A percentile compares a stretch with the other conserved stretches of the same genome.
Conservation (phyloP, 345 rosid species). For the Brassica rapa region DNA sequence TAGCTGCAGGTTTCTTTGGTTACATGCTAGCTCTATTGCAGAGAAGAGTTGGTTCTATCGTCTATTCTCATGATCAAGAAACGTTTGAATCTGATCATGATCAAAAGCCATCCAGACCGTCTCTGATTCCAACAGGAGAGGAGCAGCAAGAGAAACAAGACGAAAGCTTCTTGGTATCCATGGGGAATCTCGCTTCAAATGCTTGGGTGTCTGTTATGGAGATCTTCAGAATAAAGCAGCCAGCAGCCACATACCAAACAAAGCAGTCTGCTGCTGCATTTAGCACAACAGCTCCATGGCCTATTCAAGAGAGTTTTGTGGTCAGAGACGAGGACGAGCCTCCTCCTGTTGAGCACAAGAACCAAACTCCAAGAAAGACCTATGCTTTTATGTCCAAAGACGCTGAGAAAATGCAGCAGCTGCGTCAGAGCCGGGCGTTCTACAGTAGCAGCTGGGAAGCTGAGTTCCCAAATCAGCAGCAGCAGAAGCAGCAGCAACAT, state of each 20-base stretch:
- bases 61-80: constrained; percentile 68
- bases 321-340: constrained; percentile 77
- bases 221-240: constrained; percentile 39
- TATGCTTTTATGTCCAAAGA: constrained; percentile 95
- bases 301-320: constrained; percentile 87
- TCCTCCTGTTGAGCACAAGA: constrained; percentile 76
- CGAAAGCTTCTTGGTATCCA: constrained; percentile 71
- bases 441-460: constrained; percentile 72
- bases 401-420: constrained; percentile 80
- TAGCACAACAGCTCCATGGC: constrained; percentile 61
- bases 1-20: constrained; percentile 92
- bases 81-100: constrained; percentile 36
- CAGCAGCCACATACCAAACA: constrained; percentile 48
- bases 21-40: constrained; percentile 97
- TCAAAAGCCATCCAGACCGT: constrained; percentile 72
- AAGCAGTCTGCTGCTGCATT: constrained; percentile 32
- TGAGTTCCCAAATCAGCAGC: constrained; percentile 47
- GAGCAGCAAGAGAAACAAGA: constrained; percentile 73
- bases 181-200: constrained; percentile 58
- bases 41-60: constrained; percentile 65
- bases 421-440: constrained; percentile 79
- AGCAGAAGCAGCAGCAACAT: constrained; percentile 11
- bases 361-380: constrained; percentile 80
- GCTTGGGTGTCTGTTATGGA: constrained; percentile 61
- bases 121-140: constrained; percentile 76